Evolutionary conservation across 805 yeast genomes (phyloP), one percentile per base, ranked within the genome.

Genomic region (Pichia nakasei): DNA sequence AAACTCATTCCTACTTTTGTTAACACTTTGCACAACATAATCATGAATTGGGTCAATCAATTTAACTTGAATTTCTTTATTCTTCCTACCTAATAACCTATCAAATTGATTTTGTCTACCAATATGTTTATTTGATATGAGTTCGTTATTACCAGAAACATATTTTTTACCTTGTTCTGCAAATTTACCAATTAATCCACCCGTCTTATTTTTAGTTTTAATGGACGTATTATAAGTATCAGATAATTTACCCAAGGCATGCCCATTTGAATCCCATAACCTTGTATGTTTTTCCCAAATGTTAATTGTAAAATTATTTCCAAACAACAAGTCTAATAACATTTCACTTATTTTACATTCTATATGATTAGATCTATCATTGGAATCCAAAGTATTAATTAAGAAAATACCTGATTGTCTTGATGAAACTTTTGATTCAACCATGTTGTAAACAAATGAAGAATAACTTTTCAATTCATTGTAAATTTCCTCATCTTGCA

Each of bases 1-100:
- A 50, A 63, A 76, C 48, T 69, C 70, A 27, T 56, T 53, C 4
- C 69, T 48, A 20, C 69, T 55, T 43, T 64, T 66, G 12, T 60
- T 61, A 26, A 76, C 53, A 46, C 72, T 75, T 22, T 57, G 55
- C 9, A 63, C 57, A 17, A 76, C 71, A 54, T 67, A 74, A 46
- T 74, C 77, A 56, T 76, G 80, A 29, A 76, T 67, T 1, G 81
- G 81, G 51, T 75, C 77, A 49, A 65, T 66, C 7, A 76, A 55
- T 6, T 58, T 63, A 11, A 76, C 68, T 21, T 61, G 61, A 9
- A 61, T 59, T 52, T 74, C 79, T 40, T 67, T 72, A 38, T 68
- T 70, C 31, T 66, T 52, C 41, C 76, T 59, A 4, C 80, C 80
- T 18, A 76, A 53, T 22, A 76, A 57, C 52, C 72, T 73, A 41